These are phyloP conservation scores for Talaromyces proteolyticus DNA, from an alignment of 495 filamentous ascomycete species.

Conservation along the genomic window DNA sequence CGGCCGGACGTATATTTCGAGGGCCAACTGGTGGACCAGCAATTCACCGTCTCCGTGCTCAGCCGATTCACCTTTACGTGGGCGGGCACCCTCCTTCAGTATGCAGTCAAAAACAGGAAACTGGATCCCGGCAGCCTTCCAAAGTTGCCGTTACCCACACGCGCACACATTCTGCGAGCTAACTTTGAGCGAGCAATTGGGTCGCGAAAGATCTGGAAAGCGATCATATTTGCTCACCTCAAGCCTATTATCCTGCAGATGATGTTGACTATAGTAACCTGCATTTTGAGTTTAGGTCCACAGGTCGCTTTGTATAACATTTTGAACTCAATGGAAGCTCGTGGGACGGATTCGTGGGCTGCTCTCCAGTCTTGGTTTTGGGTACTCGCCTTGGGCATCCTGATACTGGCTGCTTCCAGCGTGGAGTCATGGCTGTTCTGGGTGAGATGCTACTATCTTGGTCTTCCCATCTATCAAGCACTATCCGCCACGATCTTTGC, in stretches of 20 bases:
- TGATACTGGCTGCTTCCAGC: constrained; percentile 48
- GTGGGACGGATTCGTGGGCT: constrained; percentile 26
- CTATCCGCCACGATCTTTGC: constrained; percentile 67
- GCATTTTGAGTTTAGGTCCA: constrained; percentile 59
- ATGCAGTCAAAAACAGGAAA: constrained; percentile 46
- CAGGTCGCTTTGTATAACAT: constrained; percentile 65
- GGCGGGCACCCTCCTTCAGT: constrained; percentile 46
- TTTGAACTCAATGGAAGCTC: constrained; percentile 53
- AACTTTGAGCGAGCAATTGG: constrained; percentile 46
- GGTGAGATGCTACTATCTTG: constrained; percentile 56
- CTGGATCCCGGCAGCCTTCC: constrained; percentile 58
- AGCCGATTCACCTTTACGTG: constrained; percentile 61
- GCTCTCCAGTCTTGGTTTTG: constrained; percentile 52
- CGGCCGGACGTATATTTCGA: constrained; percentile 58
- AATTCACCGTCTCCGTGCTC: constrained; percentile 54
- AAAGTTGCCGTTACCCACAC: too few relatives aligned
- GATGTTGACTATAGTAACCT: constrained; percentile 42
- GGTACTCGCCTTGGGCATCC: constrained; percentile 54
- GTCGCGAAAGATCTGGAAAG: constrained; percentile 54
- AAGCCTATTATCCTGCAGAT: constrained; percentile 48
- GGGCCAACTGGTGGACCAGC: constrained; percentile 56
- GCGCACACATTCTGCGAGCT: constrained; percentile 18
- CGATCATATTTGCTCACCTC: constrained; percentile 50
- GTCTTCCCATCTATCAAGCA: constrained; percentile 60
- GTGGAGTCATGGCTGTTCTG: constrained; percentile 60